Conservation (phyloP, 805 yeast genomes). For the Phaffomyces thermotolerans region DNA sequence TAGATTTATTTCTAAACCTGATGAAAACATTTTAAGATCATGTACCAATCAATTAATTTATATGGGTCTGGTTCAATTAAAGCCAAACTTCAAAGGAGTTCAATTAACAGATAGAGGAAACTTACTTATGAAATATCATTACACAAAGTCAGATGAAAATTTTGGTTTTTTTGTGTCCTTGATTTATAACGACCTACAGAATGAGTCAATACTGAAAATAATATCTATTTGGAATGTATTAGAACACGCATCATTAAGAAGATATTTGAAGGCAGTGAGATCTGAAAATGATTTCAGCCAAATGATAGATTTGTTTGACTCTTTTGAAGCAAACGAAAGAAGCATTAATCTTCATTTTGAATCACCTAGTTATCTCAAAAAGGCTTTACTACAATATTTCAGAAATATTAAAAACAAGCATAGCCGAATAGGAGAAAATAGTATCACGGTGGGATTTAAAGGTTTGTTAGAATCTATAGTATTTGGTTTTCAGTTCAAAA, state of each 20-base stretch:
- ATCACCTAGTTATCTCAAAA: not conserved
- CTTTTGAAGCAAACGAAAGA: not conserved
- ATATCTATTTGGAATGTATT: conserved; percentile 1
- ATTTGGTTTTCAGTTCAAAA: conserved; percentile 4
- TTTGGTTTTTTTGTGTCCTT: conserved; percentile 1
- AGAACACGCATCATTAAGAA: not conserved
- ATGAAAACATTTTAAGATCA: conserved; percentile 1
- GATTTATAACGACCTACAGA: not conserved
- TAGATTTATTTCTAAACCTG: conserved; percentile 1
- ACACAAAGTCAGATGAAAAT: not conserved
- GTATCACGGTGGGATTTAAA: not conserved
- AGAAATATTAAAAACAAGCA: not conserved
- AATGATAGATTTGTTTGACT: not conserved
- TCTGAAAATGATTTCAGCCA: conserved; percentile 1
- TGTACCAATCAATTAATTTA: conserved; percentile 4
- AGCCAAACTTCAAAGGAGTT: conserved; percentile 1
- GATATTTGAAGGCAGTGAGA: not conserved
- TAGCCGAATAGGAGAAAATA: not conserved
- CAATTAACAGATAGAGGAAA: conserved; percentile 2
- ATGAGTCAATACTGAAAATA: not conserved
- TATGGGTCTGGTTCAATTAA: conserved; percentile 1
- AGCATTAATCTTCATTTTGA: not conserved
- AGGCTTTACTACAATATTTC: not conserved
- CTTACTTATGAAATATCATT: not conserved
- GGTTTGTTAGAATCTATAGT: not conserved